phyloP scores from a whole-genome alignment of 176 grass and related monocot genomes.

The Secale cereale region DNA sequence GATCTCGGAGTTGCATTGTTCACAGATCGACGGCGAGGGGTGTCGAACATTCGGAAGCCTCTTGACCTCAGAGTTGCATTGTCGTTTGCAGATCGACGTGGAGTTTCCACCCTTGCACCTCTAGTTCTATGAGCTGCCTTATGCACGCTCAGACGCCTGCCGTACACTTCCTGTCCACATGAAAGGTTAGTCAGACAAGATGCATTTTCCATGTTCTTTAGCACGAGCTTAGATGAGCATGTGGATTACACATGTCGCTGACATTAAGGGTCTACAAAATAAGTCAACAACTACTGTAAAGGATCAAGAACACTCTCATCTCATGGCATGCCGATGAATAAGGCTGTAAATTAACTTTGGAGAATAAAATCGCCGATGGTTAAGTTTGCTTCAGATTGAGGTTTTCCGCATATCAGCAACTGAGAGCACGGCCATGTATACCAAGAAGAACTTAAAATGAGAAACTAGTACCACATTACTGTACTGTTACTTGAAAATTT shows the following conservation, averaged over 20 bases:
- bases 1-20: no score
- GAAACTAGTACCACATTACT: not conserved
- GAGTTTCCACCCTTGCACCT: no score
- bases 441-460: no score
- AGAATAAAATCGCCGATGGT: not conserved
- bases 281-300: no score
- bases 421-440: not conserved
- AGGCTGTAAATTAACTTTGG: not conserved
- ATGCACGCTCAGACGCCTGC: constrained; percentile 54
- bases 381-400: not conserved
- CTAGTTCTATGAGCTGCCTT: not conserved
- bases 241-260: not conserved
- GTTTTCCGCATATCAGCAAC: not conserved
- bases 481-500: not conserved
- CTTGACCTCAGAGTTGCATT: no score
- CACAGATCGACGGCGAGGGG: no score
- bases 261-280: no score
- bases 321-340: not conserved
- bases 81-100: no score
- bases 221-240: not conserved
- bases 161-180: constrained; percentile 56
- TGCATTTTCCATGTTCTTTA: not conserved
- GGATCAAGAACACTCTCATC: not conserved
- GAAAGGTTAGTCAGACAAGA: not conserved
- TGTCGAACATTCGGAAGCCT: no score